These are phyloP conservation scores for Zoysia matrella DNA, from an alignment of 202 grass and related monocot genomes.

Conservation along the genomic window DNA sequence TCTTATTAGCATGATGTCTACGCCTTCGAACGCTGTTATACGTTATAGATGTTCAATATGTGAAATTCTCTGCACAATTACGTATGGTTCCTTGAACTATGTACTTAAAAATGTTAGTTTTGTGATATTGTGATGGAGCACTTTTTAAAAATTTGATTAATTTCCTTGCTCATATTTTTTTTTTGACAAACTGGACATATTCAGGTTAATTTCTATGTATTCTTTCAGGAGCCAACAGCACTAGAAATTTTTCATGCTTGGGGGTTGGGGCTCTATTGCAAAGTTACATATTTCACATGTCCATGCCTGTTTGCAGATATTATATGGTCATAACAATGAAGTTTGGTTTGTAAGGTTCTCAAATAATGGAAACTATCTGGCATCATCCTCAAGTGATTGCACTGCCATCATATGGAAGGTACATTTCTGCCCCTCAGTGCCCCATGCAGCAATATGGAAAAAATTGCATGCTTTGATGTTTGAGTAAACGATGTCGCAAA, in stretches of 20 bases:
- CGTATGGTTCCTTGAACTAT: background rate
- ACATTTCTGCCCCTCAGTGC: constrained; percentile 25
- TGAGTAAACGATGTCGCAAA: constrained; percentile 29
- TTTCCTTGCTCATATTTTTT: constrained; percentile 12
- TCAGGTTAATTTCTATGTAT: constrained; percentile 38
- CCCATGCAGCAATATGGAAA: constrained; percentile 3
- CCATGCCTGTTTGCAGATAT: constrained; percentile 77
- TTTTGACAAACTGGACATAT: background rate
- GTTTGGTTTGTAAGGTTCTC: constrained; percentile 99
- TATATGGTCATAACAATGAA: constrained; percentile 92
- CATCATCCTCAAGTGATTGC: constrained; percentile 91
- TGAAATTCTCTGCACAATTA: constrained; percentile 1
- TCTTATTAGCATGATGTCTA: background rate
- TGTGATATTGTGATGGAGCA: background rate
- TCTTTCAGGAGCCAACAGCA: constrained; percentile 33
- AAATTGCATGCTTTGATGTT: constrained; percentile 18
- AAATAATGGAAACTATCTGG: constrained; percentile 86
- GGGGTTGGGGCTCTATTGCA: constrained; percentile 33
- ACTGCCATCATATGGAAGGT: constrained; percentile 97
- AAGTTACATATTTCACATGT: constrained; percentile 53
- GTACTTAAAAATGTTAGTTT: constrained; percentile 5
- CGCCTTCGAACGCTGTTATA: background rate
- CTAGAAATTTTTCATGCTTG: constrained; percentile 41
- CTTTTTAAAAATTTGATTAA: background rate
- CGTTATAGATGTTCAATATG: background rate